phyloP scores from a whole-genome alignment of 2,329 filamentous ascomycete genomes.

The Alternaria longipes region DNA sequence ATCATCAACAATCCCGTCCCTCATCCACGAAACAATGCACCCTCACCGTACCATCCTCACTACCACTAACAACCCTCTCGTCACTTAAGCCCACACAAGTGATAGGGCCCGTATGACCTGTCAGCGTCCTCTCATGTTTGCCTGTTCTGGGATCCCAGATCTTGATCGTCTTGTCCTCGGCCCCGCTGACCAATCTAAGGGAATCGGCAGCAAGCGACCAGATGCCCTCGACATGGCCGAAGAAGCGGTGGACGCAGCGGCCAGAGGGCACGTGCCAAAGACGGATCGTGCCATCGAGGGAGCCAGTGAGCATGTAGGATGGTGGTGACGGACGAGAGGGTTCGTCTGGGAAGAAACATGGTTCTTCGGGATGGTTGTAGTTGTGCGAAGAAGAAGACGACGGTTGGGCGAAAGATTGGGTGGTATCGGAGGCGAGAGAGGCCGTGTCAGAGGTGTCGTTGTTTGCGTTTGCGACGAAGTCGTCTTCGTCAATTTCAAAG shows the following conservation, averaged over 20 bases:
- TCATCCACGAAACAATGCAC: constrained; percentile 58
- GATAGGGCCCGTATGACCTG: constrained; percentile 87
- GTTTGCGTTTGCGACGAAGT: constrained; percentile 64
- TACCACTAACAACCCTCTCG: constrained; percentile 86
- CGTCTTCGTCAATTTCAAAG: constrained; percentile 84
- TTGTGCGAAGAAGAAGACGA: constrained; percentile 15
- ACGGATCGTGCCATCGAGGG: constrained; percentile 88
- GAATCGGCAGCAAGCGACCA: constrained; percentile 93
- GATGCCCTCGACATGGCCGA: constrained; percentile 94
- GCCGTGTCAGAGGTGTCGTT: constrained; percentile 57
- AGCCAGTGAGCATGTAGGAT: constrained; percentile 91
- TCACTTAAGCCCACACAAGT: constrained; percentile 94
- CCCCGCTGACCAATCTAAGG: constrained; percentile 84
- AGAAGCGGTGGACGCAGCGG: constrained; percentile 88
- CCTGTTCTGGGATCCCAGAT: constrained; percentile 93
- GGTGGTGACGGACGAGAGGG: constrained; percentile 76
- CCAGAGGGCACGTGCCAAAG: constrained; percentile 90
- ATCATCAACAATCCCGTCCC: neutral
- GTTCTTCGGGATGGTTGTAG: constrained; percentile 20
- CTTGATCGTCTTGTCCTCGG: constrained; percentile 95
- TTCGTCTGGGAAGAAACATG: constrained; percentile 66
- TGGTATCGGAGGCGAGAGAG: constrained; percentile 41
- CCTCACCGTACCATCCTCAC: constrained; percentile 91
- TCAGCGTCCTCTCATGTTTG: constrained; percentile 90
- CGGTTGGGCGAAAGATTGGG: constrained; percentile 14